Base-by-base conservation (phyloP, 129 eudicot genomes). In the Saussurea involucrata region DNA sequence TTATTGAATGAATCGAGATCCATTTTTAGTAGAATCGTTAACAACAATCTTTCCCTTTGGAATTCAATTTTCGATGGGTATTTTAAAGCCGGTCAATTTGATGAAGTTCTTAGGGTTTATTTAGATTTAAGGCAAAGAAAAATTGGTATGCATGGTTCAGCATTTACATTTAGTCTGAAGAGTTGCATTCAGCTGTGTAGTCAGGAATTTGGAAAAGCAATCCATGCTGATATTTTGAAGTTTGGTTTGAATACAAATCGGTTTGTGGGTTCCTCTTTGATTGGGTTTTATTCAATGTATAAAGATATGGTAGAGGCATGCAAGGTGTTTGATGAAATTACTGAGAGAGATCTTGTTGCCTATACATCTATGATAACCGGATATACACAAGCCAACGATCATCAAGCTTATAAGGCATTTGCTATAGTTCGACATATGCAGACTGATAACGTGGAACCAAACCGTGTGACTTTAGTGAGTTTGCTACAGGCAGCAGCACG, bases 381-480 rank as follows among this genome's bases (percentile, higher is more conserved):
- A 8, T 89, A 74, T 60, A 81, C 86, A 66, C 85, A 60, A 65
- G 69, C 49, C 25, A 63, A 70, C 20, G 83, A 83, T 82, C 66
- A 63, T 75, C 74, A 63, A 3, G 78, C 79, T 37, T 79, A 40
- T 61, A 44, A 71, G 63, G 87, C 87, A 10, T 89, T 89, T 25
- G 22, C 53, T 66, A 37, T 89, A 33, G 84, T 81, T 44, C 46
- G 7, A 21, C 31, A 36, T 61, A 89, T 86, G 94, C 89, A 76
- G 53, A 78, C 29, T 60, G 87, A 84, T 12, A 82, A 71, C 70
- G 49, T 86, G 73, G 89, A 77, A 79, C 95, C 91, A 17, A 86
- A 89, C 74, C 86, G 91, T 33, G 91, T 89, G 58, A 89, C 95
- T n/a, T 79, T 89, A 29, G 89, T 86, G 66, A 89, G 87, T 75